Conservation (phyloP, 1,139 yeast genomes). For the Tardiomyces digboiensis region DNA sequence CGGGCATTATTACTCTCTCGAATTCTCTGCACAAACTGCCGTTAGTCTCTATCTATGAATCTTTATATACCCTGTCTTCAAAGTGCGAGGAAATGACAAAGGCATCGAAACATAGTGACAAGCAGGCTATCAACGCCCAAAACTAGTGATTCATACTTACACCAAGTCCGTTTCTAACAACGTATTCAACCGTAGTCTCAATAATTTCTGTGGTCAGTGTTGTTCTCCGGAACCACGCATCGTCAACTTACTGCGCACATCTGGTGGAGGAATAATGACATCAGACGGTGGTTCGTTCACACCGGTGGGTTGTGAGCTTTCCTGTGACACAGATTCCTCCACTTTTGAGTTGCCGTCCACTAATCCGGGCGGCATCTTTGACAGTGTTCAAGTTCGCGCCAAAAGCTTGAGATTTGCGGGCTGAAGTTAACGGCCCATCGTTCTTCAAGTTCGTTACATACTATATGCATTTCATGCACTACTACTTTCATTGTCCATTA, state of each 20-base stretch:
- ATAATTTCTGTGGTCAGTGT: conserved; percentile 31
- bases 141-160: too few relatives aligned
- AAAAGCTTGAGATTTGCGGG: too few relatives aligned
- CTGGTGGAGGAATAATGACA: conserved; percentile 47
- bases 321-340: too few relatives aligned
- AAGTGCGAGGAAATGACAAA: neutral
- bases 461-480: too few relatives aligned
- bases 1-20: conserved; percentile 38
- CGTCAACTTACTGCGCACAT: conserved; percentile 27
- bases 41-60: neutral
- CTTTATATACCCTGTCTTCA: neutral
- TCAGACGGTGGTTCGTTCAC: conserved; percentile 34
- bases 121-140: conserved; percentile 59
- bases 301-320: too few relatives aligned
- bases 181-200: conserved; percentile 65
- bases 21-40: neutral
- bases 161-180: conserved; percentile 69
- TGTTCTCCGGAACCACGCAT: neutral
- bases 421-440: too few relatives aligned
- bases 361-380: too few relatives aligned
- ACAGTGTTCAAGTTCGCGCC: too few relatives aligned
- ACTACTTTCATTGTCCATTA: too few relatives aligned
- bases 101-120: too few relatives aligned
- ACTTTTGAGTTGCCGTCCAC: too few relatives aligned
- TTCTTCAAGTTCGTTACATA: too few relatives aligned